These are phyloP conservation scores for Litchi chinensis DNA, from an alignment of 345 rosid genomes.

Conservation along the genomic window DNA sequence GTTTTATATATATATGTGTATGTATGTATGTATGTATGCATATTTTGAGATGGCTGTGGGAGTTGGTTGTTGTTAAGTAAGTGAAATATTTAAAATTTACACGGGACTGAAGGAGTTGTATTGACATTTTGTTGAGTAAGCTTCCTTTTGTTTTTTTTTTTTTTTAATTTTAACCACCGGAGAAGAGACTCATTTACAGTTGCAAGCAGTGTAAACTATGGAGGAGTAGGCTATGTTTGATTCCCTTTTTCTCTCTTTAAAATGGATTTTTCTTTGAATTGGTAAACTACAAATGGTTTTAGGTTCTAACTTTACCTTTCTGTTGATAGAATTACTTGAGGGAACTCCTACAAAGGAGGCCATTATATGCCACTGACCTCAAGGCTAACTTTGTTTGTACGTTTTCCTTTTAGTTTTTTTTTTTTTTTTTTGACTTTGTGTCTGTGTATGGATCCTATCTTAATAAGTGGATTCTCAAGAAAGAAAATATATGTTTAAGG, in stretches of 20 bases:
- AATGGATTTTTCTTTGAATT: background rate
- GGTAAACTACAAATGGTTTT: background rate
- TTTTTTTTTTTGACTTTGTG: no score
- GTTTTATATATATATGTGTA: no score
- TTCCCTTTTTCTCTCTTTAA: background rate
- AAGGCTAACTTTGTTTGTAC: background rate
- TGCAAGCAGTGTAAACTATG: background rate
- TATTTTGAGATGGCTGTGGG: background rate
- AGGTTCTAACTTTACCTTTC: background rate
- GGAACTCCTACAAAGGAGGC: background rate
- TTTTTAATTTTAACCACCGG: background rate
- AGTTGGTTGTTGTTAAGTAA: background rate
- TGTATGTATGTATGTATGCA: no score
- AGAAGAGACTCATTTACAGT: background rate
- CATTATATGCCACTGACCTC: background rate
- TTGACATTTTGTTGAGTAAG: background rate
- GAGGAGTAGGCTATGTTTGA: background rate
- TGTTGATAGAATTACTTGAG: background rate
- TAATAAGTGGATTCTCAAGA: background rate
- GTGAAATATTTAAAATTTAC: conserved; percentile 2
- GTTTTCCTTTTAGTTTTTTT: background rate
- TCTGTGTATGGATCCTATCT: background rate
- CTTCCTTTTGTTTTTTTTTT: background rate
- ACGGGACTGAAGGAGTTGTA: background rate
- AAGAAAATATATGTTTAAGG: background rate